Evolutionary conservation across 208 protist genomes (phyloP), one percentile per base, ranked within the genome.

Genomic region (Leishmania turanica): DNA sequence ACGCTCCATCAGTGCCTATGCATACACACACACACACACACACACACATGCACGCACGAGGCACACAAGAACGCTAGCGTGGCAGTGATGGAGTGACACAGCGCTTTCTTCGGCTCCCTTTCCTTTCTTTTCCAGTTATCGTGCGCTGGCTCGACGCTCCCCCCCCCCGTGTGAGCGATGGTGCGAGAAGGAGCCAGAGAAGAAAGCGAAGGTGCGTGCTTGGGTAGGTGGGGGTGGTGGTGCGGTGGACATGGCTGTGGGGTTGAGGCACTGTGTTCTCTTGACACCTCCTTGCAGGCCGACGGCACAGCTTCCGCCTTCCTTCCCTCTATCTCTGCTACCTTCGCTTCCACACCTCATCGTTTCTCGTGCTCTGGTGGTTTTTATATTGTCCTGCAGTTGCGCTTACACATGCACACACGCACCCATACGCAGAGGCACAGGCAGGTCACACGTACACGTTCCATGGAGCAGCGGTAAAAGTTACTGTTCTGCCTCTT

Each of bases 41-140:
- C 77, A 73, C 15, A 73, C 37, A 73, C 69, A 75, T 31, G 53
- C 77, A 73, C 15, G 64, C 37, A 62, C 31, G 24, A 19, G 54
- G 40, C 65, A 80, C 27, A 80, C 40, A 62, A 17, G 24, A 19
- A 69, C 24, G 54, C 49, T 66, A n/a, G 34, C 40, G 31, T 45
- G 66, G 40, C 24, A 42, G 40, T 68, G 13, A n/a, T 68, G 27
- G 27, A 31, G 17, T 8, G 64, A 11, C 27, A 21, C 31, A 34
- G 17, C 40, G 21, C 21, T 31, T 49, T 17, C 3, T 47, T 71
- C 27, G 24, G 7, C 66, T n/a, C 24, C 31, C 47, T 51, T 53
- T 17, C 7, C 27, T 34, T 45, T 6, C 45, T 34, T 27, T 49
- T 49, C 0, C 7, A 15, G 13, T 51, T 15, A 34, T 19, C 21